Base-by-base conservation (phyloP, 2,329 filamentous ascomycete genomes). In the Pseudogymnoascus sp. region DNA sequence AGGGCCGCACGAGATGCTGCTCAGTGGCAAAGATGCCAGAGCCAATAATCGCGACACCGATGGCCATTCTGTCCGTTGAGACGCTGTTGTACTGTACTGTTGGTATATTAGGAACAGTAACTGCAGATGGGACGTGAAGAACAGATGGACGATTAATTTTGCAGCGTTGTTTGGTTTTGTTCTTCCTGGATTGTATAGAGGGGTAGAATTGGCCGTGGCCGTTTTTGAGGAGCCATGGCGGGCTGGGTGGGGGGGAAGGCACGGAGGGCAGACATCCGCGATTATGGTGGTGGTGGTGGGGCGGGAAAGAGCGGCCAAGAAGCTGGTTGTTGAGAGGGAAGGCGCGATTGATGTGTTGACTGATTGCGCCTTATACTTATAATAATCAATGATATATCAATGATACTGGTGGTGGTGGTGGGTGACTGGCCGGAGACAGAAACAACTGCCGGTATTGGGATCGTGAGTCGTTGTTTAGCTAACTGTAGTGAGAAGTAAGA, bases 11-110 rank as follows among this genome's bases (percentile, higher is more conserved):
- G 66, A 86, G 76, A 68, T 86, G 84, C 66, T 84, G 76, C 70
- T 82, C 80, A 69, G 80, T 80, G 68, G 82, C 82, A 68, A 87
- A 87, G 69, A 87, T 83, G 69, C 85, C 85, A 66, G 82, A 82
- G 38, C 85, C 86, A 62, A 88, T 80, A 63, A 88, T 78, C 50
- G 86, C 86, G 44, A 87, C 77, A 65, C 82, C 81, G 61, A 82
- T 74, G 26, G 76, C 66, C 72, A 73, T 74, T 57, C 13, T 57
- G 26, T 57, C 26, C 4, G 26, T 31, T 57, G 47, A 33, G n/a
- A 57, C 26, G 26, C 15, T 53, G 26, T 7, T n/a, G 47, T 31
- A 53, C 15, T 23, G 26, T 28, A 28, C 26, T 28, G 26, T 8
- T 28, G 26, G 26, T 33, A 33, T 11, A 33, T 33, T 33, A 3